Base-by-base conservation (phyloP, 1,139 yeast genomes). In the Kodamaea suecica region DNA sequence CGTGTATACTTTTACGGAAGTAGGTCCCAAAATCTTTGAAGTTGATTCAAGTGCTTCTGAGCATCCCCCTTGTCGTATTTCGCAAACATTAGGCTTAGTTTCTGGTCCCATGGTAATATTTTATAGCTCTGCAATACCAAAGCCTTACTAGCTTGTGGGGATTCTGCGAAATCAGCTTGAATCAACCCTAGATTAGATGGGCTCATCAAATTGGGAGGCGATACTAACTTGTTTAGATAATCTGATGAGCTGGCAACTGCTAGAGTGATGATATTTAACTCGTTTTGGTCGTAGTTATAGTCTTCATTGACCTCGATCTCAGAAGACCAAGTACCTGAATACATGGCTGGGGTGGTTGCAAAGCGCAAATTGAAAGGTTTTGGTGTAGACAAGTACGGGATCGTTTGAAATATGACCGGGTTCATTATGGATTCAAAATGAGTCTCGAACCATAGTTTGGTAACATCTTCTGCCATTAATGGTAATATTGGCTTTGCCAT, bases 371-470 rank as follows among this genome's bases (percentile, higher is more conserved):
- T 70, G 20, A 66, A 48, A 1, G 59, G 49, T 3, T 67, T 58
- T 0, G 81, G 73, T 0, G 87, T 76, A 17, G 74, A 66, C 27
- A 81, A 49, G 44, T 74, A 79, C 0, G 88, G 88, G 10, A 80
- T 70, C 27, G 75, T 64, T 44, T 77, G 79, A 5, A 67, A 52
- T 4, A 65, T 59, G 16, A 47, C 45, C 29, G 38, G 44, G 20
- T 61, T 59, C 25, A 50, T 49, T 2, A 44, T 31, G 4, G 49
- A 34, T 12, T 53, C 35, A 16, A 47, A 47, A 10, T 11, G 15
- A 20, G 49, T 39, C 30, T 66, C 63, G 43, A 71, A 53, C 79
- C 79, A 77, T 40, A 73, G 73, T 4, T 55, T 57, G 1, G 73
- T 59, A 25, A 71, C 59, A 38, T 74, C 70, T 43, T 81, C 87